A percentile compares a stretch with the other conserved stretches of the same genome.
phyloP scores from a whole-genome alignment of 1,284 basidiomycete species.

The Wolfiporia cocos region DNA sequence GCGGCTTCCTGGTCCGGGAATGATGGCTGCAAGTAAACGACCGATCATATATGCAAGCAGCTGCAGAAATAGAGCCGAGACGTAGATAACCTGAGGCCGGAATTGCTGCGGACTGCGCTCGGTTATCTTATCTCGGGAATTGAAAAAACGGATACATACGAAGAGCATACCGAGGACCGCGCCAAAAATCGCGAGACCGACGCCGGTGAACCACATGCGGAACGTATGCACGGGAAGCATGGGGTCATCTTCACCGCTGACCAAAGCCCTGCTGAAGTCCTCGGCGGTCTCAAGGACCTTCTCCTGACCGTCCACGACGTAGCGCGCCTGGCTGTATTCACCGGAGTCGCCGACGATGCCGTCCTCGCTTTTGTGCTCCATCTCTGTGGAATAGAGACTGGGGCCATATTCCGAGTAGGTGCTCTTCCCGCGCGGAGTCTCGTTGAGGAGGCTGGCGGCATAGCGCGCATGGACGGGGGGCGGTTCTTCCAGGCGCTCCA shows the following conservation, averaged over 20 bases:
- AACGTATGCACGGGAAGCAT: background rate
- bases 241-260: background rate
- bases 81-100: background rate
- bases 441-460: too few species aligned
- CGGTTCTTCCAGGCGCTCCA: too few species aligned
- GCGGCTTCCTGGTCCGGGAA: constrained; percentile 37
- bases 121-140: background rate
- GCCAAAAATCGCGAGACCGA: too few species aligned
- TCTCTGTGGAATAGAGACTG: too few species aligned
- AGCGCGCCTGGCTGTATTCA: background rate
- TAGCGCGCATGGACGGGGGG: too few species aligned
- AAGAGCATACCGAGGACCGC: too few species aligned
- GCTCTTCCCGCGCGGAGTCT: too few species aligned
- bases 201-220: too few species aligned
- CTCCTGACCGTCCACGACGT: background rate
- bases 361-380: too few species aligned
- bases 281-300: background rate
- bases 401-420: too few species aligned
- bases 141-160: background rate
- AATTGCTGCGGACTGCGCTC: background rate
- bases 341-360: background rate
- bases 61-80: constrained; percentile 25
- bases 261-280: background rate
- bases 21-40: constrained; percentile 34
- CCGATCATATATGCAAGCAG: constrained; percentile 39